Conservation (phyloP, 2,329 filamentous ascomycete species). For the Huntiella savannae region DNA sequence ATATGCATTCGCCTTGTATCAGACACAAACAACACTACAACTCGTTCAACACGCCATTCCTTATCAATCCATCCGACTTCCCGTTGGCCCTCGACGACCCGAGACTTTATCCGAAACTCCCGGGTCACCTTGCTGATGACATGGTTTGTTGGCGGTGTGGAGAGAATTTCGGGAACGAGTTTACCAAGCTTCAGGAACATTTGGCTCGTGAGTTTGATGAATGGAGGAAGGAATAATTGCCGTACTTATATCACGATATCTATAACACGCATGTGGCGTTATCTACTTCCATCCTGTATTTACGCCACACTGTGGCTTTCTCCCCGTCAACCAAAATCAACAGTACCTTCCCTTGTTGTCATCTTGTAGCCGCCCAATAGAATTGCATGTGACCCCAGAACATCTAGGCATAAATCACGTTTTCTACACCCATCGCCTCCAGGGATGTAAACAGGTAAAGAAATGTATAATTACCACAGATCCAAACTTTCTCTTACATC, state of each 20-base stretch:
- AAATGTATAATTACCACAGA: no score
- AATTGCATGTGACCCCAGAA: no score
- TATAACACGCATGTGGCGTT: background rate
- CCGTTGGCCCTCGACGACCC: conserved; percentile 49
- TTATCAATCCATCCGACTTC: conserved; percentile 62
- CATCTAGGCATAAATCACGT: no score
- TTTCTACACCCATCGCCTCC: no score
- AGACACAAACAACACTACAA: conserved; percentile 81
- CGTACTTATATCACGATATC: background rate
- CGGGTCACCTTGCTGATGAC: conserved; percentile 42
- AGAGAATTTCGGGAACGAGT: conserved; percentile 51
- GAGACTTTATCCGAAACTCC: conserved; percentile 34
- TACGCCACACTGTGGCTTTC: conserved; percentile 7
- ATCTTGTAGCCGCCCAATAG: no score
- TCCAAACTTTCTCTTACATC: no score
- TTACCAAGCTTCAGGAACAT: conserved; percentile 57
- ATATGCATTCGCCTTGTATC: conserved; percentile 53
- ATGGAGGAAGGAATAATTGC: conserved; percentile 47
- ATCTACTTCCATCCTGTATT: background rate
- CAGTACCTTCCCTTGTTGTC: background rate
- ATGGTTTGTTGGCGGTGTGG: conserved; percentile 76
- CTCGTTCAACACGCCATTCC: conserved; percentile 71
- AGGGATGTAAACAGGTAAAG: no score
- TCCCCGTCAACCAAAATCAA: conserved; percentile 9
- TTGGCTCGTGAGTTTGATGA: conserved; percentile 52